A percentile compares a stretch with the other conserved stretches of the same genome.
phyloP scores from a whole-genome alignment of 2,329 filamentous ascomycete species.

The Hawksworthiomyces lignivorus region DNA sequence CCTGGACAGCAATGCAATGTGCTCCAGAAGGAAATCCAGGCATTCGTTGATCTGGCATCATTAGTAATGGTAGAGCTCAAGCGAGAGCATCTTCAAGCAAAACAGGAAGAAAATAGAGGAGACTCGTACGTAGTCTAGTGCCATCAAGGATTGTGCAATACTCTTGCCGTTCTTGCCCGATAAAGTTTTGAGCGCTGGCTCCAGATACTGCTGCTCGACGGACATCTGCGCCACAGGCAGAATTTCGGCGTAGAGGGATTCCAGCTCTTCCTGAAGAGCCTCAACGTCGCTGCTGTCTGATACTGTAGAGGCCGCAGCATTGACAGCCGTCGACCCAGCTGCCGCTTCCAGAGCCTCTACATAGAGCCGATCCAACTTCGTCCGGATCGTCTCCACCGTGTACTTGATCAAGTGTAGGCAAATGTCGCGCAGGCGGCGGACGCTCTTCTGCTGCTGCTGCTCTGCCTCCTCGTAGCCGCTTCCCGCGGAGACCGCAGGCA shows the following conservation, averaged over 20 bases:
- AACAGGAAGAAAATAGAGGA: constrained; percentile 2
- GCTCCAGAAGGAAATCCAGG: constrained; percentile 41
- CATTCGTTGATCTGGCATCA: constrained; percentile 48
- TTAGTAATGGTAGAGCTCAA: no score
- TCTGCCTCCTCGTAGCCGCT: constrained; percentile 18
- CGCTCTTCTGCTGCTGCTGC: constrained; percentile 42
- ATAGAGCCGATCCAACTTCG: constrained; percentile 48
- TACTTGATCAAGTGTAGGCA: constrained; percentile 52
- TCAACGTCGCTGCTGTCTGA: constrained; percentile 36
- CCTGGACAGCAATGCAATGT: constrained; percentile 33
- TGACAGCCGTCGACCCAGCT: no score
- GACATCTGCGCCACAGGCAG: constrained; percentile 64
- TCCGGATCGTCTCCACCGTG: constrained; percentile 47
- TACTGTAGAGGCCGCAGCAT: no score
- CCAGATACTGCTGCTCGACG: constrained; percentile 57
- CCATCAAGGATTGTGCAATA: constrained; percentile 36
- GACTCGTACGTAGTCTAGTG: constrained; percentile 42
- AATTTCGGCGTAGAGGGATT: constrained; percentile 63
- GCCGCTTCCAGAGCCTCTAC: constrained; percentile 34
- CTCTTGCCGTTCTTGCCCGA: constrained; percentile 35
- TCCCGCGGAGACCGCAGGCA: constrained; percentile 35
- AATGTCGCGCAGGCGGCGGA: constrained; percentile 51
- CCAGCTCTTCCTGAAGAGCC: constrained; percentile 55
- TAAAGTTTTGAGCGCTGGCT: constrained; percentile 46
- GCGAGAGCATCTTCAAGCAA: no score